Evolutionary conservation across 495 filamentous ascomycete species (phyloP).

Genomic region (Parathielavia appendiculata): DNA sequence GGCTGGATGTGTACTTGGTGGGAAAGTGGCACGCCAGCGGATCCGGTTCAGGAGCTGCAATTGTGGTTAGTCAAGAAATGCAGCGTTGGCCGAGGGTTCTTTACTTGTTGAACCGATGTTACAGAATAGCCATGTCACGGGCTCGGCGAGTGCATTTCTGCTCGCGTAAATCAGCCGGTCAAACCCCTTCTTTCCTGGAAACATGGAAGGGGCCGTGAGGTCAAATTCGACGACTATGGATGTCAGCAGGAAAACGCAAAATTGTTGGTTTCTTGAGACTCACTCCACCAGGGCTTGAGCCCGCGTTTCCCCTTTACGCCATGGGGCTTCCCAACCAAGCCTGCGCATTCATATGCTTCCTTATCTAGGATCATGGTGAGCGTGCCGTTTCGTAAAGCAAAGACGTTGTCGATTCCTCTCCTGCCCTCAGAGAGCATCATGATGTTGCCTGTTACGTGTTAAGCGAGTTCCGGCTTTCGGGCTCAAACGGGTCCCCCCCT

Average conservation of each 20-base stretch:
- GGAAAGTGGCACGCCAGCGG: conserved; percentile 54
- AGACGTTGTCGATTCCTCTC: conserved; percentile 73
- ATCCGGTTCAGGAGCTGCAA: conserved; percentile 39
- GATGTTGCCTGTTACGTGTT: conserved; percentile 60
- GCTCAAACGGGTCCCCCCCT: background rate
- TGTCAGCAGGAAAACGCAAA: background rate
- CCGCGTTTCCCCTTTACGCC: conserved; percentile 52
- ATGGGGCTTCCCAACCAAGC: conserved; percentile 69
- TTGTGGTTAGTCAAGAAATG: conserved; percentile 13
- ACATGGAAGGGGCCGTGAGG: conserved; percentile 72
- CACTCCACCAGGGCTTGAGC: conserved; percentile 48
- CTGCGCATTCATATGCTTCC: conserved; percentile 78
- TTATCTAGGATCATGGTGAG: conserved; percentile 74
- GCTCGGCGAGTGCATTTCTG: conserved; percentile 68
- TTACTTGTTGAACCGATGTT: conserved; percentile 49
- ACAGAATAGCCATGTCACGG: conserved; percentile 77
- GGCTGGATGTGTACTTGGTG: conserved; percentile 38
- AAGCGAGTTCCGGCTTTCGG: background rate
- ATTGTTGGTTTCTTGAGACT: conserved; percentile 12
- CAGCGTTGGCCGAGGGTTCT: background rate
- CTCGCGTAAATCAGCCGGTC: conserved; percentile 79
- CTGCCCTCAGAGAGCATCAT: conserved; percentile 88
- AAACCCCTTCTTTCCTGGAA: conserved; percentile 88
- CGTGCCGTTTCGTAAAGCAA: conserved; percentile 64
- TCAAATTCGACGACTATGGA: conserved; percentile 71